Evolutionary conservation across 208 protist species (phyloP), one percentile per base, ranked within the genome.

Genomic region (Angomonas desouzai): DNA sequence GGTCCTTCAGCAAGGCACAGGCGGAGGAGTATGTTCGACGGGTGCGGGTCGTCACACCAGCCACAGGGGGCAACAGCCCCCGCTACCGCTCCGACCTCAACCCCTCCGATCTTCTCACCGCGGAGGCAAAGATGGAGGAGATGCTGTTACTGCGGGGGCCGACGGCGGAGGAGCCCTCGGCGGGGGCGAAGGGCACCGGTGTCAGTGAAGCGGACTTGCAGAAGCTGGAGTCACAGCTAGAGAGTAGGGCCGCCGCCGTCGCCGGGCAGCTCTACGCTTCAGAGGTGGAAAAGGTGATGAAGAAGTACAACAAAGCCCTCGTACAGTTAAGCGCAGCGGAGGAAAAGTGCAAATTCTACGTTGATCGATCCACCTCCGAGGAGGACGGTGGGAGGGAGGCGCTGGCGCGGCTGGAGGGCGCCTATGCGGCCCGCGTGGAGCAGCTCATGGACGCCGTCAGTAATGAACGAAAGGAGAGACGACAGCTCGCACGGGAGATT

Each of bases 91-190:
- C 81, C 0, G 71, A 82, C 23, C 53, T 74, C 3, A 70, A 82
- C 16, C 66, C 76, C 1, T 38, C 53, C 0, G 53, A 49, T 9
- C 45, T 69, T 0, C 53, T 92, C 3, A 70, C 77, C 1, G 74
- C 84, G 28, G 84, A 93, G 48, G 75, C 85, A 38, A 89, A 89
- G 43, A 74, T 88, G 28, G 28, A 80, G 3, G 87, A 92, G 66
- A 53, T 94, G 49, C 62, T 87, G 11, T 71, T 79, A 74, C 70
- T 82, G 16, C 61, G 68, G 28, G 65, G 66, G 11, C 27, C 11
- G 27, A 27, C 10, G 57, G 11, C 10, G 3, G 30, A 36, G 23
- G 51, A 23, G 27, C 32, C 33, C 28, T 16, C 62, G 48, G 28
- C 28, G 27, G 25, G 48, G 40, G 60, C 27, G 30, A 11, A 11